A percentile compares a stretch with the other conserved stretches of the same genome.
These are phyloP conservation scores for Flammula alnicola DNA, from an alignment of 1,284 basidiomycete species.

Conservation along the genomic window DNA sequence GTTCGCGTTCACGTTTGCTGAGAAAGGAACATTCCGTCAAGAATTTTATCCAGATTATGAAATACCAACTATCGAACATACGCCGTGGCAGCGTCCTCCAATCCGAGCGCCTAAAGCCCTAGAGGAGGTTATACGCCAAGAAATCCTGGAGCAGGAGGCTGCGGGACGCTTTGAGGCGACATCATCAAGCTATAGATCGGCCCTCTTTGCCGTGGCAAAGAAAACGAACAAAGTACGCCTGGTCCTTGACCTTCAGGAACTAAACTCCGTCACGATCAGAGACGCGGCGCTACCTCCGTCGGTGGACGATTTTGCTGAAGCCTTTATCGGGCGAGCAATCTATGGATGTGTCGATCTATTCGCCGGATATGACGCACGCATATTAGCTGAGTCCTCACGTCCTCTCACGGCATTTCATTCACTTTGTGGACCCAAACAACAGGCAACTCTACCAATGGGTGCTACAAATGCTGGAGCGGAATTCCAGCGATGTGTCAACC, in stretches of 20 bases:
- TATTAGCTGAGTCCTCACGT: slow-evolving; percentile 21
- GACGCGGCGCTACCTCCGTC: slow-evolving; percentile 33
- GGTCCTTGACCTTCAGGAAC: slow-evolving; percentile 34
- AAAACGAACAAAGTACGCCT: slow-evolving; percentile 33
- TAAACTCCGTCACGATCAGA: slow-evolving; percentile 37
- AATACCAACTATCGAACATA: slow-evolving; percentile 39
- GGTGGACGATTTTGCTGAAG: slow-evolving; percentile 30
- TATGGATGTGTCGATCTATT: slow-evolving; percentile 33
- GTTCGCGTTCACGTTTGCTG: slow-evolving; percentile 32
- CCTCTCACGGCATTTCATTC: slow-evolving; percentile 33
- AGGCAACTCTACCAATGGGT: slow-evolving; percentile 30
- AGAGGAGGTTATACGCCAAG: slow-evolving; percentile 21
- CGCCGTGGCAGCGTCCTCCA: slow-evolving; percentile 33
- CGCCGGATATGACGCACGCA: slow-evolving; percentile 30
- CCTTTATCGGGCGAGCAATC: slow-evolving; percentile 30
- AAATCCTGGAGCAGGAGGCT: slow-evolving; percentile 26
- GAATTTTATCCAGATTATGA: slow-evolving; percentile 39
- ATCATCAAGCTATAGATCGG: slow-evolving; percentile 33
- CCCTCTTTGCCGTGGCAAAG: slow-evolving; percentile 37
- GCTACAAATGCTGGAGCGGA: slow-evolving; percentile 32
- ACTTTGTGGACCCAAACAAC: slow-evolving; percentile 22
- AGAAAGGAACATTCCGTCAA: slow-evolving; percentile 34
- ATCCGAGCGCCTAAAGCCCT: slow-evolving; percentile 33
- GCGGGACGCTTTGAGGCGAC: slow-evolving; percentile 37
- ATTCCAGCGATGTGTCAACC: slow-evolving; percentile 26